phyloP scores from a whole-genome alignment of 179 eudicot genomes.

The Beta macrorhiza region DNA sequence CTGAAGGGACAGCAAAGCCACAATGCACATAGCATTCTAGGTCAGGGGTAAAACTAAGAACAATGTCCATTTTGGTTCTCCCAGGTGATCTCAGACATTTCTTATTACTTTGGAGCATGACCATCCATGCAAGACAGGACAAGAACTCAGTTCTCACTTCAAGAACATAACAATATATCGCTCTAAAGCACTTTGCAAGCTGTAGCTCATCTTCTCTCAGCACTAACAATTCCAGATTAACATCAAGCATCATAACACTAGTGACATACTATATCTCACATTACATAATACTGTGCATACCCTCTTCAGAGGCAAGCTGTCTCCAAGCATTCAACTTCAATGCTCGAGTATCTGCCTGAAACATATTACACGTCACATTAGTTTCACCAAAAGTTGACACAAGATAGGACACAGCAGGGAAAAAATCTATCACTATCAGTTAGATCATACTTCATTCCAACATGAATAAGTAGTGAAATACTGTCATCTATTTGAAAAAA shows the following conservation, averaged over 20 bases:
- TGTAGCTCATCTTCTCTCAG: not conserved
- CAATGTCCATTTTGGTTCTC: not conserved
- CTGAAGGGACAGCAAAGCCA: not conserved
- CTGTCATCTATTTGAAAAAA: not conserved
- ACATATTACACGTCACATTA: constrained; percentile 22
- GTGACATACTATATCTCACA: not conserved
- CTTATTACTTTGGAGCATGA: not conserved
- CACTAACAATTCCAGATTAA: not conserved
- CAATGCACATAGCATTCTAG: not conserved
- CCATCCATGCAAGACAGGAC: not conserved
- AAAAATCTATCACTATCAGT: constrained; percentile 5
- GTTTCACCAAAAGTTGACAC: not conserved
- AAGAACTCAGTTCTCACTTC: not conserved
- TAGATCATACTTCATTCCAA: constrained; percentile 9
- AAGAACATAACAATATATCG: not conserved
- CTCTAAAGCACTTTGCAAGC: not conserved
- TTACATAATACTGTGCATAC: constrained; percentile 31
- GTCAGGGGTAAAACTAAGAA: not conserved
- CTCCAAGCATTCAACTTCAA: constrained; percentile 81
- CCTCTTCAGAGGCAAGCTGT: constrained; percentile 88
- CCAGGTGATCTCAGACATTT: not conserved
- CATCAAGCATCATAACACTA: not conserved
- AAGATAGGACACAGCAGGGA: not conserved
- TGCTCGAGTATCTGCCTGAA: constrained; percentile 75
- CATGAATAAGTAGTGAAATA: not conserved